Evolutionary conservation across 345 rosid species (phyloP).

Genomic region (Eucalyptus cloeziana): DNA sequence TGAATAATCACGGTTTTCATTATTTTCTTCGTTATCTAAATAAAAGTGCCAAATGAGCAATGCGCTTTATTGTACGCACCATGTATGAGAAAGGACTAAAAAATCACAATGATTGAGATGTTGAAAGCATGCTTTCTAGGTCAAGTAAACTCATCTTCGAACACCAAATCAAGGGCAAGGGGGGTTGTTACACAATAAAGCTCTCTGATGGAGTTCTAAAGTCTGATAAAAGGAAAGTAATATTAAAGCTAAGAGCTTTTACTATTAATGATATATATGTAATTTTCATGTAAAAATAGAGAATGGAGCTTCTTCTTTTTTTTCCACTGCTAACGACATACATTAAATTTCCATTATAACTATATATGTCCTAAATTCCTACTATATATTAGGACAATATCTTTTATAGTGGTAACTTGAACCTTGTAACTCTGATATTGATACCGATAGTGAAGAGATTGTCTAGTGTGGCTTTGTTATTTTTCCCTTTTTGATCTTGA

Average conservation of each 20-base stretch:
- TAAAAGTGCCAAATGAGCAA: background rate
- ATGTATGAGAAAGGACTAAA: background rate
- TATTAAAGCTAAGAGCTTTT: background rate
- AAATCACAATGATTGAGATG: background rate
- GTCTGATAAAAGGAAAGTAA: background rate
- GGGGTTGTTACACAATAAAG: no score
- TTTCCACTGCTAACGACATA: background rate
- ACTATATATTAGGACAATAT: background rate
- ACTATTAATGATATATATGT: background rate
- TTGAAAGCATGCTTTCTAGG: background rate
- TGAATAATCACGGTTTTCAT: background rate
- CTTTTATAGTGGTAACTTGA: background rate
- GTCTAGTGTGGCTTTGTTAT: fast-evolving
- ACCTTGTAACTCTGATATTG: background rate
- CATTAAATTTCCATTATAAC: background rate
- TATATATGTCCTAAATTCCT: background rate
- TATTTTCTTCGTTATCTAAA: background rate
- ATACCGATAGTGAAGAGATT: background rate
- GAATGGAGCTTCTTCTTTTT: no score
- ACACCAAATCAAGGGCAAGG: no score
- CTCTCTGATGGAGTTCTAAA: background rate
- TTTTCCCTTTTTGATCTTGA: background rate
- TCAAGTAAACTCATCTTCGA: background rate
- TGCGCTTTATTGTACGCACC: background rate
- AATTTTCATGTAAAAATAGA: background rate